Percentiles rank a stretch among this genome's conserved stretches.
Conservation (phyloP, 108 stramenopile genomes). For the Cylindrotheca fusiformis region DNA sequence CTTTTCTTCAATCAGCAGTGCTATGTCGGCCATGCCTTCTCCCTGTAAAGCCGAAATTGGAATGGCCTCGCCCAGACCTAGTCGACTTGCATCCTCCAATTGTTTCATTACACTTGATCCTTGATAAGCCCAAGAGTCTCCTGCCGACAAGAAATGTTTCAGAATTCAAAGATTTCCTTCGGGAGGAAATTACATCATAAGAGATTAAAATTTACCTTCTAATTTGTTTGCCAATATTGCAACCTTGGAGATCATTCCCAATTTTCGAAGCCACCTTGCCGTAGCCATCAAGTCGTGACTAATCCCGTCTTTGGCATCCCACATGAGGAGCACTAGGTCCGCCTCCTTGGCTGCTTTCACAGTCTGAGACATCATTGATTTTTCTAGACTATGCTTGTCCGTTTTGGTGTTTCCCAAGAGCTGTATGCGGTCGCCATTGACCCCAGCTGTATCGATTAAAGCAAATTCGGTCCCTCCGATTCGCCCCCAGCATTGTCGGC, state of each 20-base stretch:
- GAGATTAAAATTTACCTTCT: too few relatives aligned
- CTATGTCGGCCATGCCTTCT: conserved; percentile 83
- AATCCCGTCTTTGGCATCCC: conserved; percentile 76
- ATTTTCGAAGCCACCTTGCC: conserved; percentile 75
- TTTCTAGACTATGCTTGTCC: conserved; percentile 40
- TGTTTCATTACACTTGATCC: conserved; percentile 55
- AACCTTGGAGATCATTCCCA: conserved; percentile 39
- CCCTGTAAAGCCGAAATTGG: conserved; percentile 81
- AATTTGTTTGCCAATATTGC: conserved; percentile 80
- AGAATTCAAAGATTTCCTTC: too few relatives aligned
- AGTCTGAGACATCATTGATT: conserved; percentile 79
- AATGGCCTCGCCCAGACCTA: conserved; percentile 82
- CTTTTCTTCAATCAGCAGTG: conserved; percentile 59
- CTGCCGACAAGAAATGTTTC: too few relatives aligned
- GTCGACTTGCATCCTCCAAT: conserved; percentile 57
- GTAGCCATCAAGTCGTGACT: conserved; percentile 70
- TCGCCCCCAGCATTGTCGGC: conserved; percentile 76
- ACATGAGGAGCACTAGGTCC: conserved; percentile 77
- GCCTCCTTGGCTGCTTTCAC: conserved; percentile 63
- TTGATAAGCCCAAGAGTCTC: conserved; percentile 66
- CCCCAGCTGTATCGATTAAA: conserved; percentile 88
- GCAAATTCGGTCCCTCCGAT: conserved; percentile 80
- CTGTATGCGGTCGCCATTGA: conserved; percentile 86
- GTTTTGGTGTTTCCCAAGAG: conserved; percentile 19
- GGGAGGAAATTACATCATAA: too few relatives aligned